These are phyloP conservation scores for Lactuca saligna DNA, from an alignment of 129 eudicot genomes.

Conservation along the genomic window DNA sequence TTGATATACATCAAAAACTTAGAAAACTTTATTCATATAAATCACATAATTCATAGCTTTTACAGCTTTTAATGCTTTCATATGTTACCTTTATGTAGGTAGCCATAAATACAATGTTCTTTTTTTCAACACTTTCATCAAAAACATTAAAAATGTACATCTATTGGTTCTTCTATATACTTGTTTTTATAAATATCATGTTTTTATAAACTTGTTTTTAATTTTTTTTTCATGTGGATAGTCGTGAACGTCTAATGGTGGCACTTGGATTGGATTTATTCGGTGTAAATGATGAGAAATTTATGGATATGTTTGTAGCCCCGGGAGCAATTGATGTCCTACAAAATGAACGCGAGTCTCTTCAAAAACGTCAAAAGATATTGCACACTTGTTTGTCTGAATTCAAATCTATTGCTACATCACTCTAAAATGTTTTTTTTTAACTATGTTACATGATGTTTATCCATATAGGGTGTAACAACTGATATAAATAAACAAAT, in stretches of 20 bases:
- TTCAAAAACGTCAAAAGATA: slow-evolving; percentile 75
- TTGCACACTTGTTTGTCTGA: slow-evolving; percentile 81
- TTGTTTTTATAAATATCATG: neutral
- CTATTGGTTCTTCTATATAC: no score
- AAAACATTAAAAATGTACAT: no score
- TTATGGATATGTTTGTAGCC: slow-evolving; percentile 92
- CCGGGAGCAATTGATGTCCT: slow-evolving; percentile 77
- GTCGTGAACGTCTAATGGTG: slow-evolving; percentile 76
- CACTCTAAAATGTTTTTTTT: slow-evolving; percentile 39
- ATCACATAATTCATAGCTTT: no score
- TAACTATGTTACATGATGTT: no score
- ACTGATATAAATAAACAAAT: no score
- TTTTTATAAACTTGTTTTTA: neutral
- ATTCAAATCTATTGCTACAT: slow-evolving; percentile 68
- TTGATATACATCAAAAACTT: neutral
- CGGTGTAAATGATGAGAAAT: slow-evolving; percentile 71
- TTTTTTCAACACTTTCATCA: no score
- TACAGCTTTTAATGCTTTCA: no score
- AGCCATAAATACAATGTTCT: no score
- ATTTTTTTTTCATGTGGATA: slow-evolving; percentile 21
- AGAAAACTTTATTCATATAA: neutral
- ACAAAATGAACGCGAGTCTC: slow-evolving; percentile 59
- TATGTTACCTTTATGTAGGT: no score
- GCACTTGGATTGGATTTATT: slow-evolving; percentile 77
- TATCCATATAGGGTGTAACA: no score